phyloP scores from a whole-genome alignment of 306 rosid species.

The Gastrolobium bilobum region DNA sequence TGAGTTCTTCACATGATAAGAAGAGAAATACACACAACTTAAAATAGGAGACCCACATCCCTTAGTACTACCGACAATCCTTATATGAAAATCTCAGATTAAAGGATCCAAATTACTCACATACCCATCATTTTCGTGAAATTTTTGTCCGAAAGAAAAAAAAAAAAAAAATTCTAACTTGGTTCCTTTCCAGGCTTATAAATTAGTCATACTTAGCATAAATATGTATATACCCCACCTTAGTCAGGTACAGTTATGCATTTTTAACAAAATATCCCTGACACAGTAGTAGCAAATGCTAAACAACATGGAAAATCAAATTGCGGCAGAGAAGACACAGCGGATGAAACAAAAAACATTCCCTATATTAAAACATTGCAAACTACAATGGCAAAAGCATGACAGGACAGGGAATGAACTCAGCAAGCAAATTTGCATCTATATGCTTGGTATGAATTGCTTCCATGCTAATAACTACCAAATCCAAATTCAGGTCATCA shows the following conservation, averaged over 20 bases:
- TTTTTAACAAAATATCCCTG: conserved; percentile 36
- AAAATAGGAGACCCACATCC: not conserved
- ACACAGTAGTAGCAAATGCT: conserved; percentile 35
- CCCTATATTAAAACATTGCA: conserved; percentile 17
- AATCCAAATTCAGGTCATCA: conserved; percentile 89
- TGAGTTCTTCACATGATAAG: not conserved
- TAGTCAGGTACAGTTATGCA: conserved; percentile 33
- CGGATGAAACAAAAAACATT: conserved; percentile 42
- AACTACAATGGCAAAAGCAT: conserved; percentile 81
- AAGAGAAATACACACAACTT: not conserved
- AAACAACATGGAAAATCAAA: conserved; percentile 39
- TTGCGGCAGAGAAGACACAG: conserved; percentile 7
- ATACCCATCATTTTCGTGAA: not conserved
- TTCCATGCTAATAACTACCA: conserved; percentile 95
- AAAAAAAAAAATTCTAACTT: not conserved
- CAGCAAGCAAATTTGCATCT: conserved; percentile 94
- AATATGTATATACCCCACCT: conserved; percentile 31
- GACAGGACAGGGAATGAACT: conserved; percentile 93
- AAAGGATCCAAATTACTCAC: conserved; percentile 30
- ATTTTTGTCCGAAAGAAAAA: not conserved
- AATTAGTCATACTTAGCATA: conserved; percentile 36
- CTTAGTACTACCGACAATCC: not conserved
- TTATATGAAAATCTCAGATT: not conserved
- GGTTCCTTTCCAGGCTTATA: conserved; percentile 18
- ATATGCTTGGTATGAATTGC: conserved; percentile 94